Conservation (phyloP, 129 eudicot species). For the Ambrosia trifida region DNA sequence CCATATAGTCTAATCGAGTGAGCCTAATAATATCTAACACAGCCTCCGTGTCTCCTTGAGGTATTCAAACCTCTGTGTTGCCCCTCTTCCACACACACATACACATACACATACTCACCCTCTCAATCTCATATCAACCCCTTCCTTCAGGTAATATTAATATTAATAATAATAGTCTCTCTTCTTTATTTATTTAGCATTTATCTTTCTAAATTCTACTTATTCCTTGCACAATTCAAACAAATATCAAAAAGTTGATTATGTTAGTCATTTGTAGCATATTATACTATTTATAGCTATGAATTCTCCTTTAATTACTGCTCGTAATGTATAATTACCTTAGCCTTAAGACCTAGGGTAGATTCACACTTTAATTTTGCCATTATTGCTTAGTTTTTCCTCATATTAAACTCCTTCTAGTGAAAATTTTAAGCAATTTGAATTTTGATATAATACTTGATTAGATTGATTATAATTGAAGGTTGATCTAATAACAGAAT, state of each 20-base stretch:
- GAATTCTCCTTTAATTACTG: constrained; percentile 4
- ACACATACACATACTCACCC: constrained; percentile 18
- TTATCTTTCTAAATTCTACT: neutral
- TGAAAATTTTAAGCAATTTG: constrained; percentile 11
- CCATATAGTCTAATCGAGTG: too few species aligned
- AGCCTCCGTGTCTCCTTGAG: constrained; percentile 32
- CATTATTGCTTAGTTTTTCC: constrained; percentile 12
- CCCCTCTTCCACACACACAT: constrained; percentile 24
- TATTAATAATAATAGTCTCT: neutral
- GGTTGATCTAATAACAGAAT: too few species aligned
- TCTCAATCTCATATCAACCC: neutral
- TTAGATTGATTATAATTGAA: too few species aligned
- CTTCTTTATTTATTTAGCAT: neutral
- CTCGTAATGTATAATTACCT: constrained; percentile 7
- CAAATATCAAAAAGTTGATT: neutral
- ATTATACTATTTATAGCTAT: neutral
- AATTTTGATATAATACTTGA: constrained; percentile 2
- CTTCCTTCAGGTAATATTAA: constrained; percentile 5
- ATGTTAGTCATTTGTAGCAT: neutral
- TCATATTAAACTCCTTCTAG: constrained; percentile 14
- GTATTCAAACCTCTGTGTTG: constrained; percentile 19
- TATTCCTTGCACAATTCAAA: neutral
- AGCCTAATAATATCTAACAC: neutral
- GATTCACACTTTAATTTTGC: neutral
- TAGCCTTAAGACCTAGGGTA: neutral